Evolutionary conservation across 139 green algal species (phyloP).

Genomic region (Coelastrella sp.): DNA sequence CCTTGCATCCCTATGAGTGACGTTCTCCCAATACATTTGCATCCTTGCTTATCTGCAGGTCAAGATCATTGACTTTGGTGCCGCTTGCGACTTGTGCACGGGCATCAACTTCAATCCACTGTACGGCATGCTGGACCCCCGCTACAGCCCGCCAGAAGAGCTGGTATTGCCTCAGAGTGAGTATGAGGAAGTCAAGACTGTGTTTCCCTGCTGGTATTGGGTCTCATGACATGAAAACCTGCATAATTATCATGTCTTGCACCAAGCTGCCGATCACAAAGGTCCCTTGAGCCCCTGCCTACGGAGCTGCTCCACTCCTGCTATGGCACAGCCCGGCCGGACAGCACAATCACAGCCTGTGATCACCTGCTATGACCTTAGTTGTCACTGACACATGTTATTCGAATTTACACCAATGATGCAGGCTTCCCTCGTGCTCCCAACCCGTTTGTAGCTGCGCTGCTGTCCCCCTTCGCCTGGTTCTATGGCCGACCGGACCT

Average conservation of each 20-base stretch:
- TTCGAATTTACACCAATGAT: not conserved
- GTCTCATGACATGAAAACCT: too few species aligned
- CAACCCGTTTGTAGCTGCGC: conserved; percentile 72
- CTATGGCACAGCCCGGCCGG: too few species aligned
- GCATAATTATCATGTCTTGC: too few species aligned
- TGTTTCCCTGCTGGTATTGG: not conserved
- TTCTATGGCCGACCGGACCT: conserved; percentile 85
- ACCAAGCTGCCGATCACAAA: too few species aligned
- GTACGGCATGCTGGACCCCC: conserved; percentile 90
- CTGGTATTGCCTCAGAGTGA: conserved; percentile 88
- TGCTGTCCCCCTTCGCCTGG: conserved; percentile 86
- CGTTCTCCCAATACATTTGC: not conserved
- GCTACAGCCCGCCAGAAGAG: conserved; percentile 92
- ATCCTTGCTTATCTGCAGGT: conserved; percentile 49
- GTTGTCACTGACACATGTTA: not conserved
- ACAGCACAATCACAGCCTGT: too few species aligned
- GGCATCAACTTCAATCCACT: conserved; percentile 95
- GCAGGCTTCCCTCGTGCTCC: conserved; percentile 80
- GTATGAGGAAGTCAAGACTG: conserved; percentile 1
- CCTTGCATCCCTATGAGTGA: too few species aligned
- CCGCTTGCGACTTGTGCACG: conserved; percentile 90
- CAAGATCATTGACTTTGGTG: conserved; percentile 96
- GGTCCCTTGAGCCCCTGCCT: too few species aligned
- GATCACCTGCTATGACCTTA: not conserved
- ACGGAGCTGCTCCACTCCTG: too few species aligned